Conservation (phyloP, 1,139 yeast species). For the Debaryomycetaceae sp. region DNA sequence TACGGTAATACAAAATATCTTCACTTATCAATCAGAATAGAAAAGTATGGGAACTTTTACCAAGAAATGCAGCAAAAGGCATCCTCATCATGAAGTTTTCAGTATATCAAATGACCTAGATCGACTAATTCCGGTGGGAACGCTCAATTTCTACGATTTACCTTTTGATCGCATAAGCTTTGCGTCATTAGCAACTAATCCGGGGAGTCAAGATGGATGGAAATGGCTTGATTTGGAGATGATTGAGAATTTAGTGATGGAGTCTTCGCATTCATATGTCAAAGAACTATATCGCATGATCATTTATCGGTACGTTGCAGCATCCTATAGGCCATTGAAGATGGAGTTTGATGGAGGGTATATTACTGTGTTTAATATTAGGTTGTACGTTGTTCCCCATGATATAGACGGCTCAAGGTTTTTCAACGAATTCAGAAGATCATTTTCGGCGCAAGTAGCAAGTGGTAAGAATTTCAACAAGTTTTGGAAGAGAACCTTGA, state of each 20-base stretch:
- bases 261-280: constrained; percentile 18
- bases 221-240: constrained; percentile 47
- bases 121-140: constrained; percentile 46
- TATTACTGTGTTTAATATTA: constrained; percentile 21
- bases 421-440: constrained; percentile 29
- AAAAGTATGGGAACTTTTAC: not conserved
- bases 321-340: constrained; percentile 38
- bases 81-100: constrained; percentile 11
- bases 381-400: constrained; percentile 49
- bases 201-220: constrained; percentile 41
- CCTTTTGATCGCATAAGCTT: constrained; percentile 29
- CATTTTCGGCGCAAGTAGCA: constrained; percentile 12
- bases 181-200: constrained; percentile 12
- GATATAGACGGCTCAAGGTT: constrained; percentile 39
- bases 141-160: constrained; percentile 36
- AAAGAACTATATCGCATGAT: constrained; percentile 39
- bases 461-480: constrained; percentile 25
- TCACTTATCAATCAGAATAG: too few species aligned
- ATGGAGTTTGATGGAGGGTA: not conserved
- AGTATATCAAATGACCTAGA: constrained; percentile 38
- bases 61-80: not conserved
- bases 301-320: constrained; percentile 34
- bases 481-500: constrained; percentile 30
- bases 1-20: too few species aligned
- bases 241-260: constrained; percentile 12